Evolutionary conservation across 805 yeast species (phyloP), one percentile per base, ranked within the genome.

Genomic region (Kluyveromyces nonfermentans): DNA sequence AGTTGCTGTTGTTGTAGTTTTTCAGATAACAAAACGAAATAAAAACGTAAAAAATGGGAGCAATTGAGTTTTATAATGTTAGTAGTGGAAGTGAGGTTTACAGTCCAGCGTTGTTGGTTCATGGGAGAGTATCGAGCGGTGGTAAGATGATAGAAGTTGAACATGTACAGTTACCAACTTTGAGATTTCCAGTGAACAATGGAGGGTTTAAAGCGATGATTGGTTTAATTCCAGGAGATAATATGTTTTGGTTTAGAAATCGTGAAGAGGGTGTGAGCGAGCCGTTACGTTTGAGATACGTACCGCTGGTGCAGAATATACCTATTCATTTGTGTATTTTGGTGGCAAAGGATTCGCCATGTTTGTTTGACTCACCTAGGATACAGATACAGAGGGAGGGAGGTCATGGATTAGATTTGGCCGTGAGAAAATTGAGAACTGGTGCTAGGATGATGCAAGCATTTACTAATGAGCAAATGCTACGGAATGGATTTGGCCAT

Each of bases 371-470:
- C 54, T 74, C 85, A 50, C 88, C 94, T 1, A 46, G 44, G 32
- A 40, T 58, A 2, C 70, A 73, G 50, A 72, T 69, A 42, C 49
- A 54, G 6, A 51, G 58, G 18, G 60, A 69, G 28, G 93, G 85
- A 50, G 82, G 80, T 2, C 80, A 85, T 48, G 76, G 71, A 12
- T 52, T 89, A 18, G 79, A 79, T n/a, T 59, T 80, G 5, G 96
- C 96, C 1, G 66, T 84, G 16, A 70, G 68, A 50, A 86, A 86
- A 58, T 59, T 90, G 50, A 76, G 93, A 53, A 76, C 87, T 47
- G 96, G 85, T 3, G 95, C 84, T 4, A 72, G 95, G 52, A 62
- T 89, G 62, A 85, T 86, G 95, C 90, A 86, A 54, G 94, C 96
- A 1, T 88, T 75, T 61, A 89, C 97, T 0, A 80, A 78, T 53